Evolutionary conservation across 2,329 filamentous ascomycete genomes (phyloP).

Genomic region (Epichloe brachyelytri): DNA sequence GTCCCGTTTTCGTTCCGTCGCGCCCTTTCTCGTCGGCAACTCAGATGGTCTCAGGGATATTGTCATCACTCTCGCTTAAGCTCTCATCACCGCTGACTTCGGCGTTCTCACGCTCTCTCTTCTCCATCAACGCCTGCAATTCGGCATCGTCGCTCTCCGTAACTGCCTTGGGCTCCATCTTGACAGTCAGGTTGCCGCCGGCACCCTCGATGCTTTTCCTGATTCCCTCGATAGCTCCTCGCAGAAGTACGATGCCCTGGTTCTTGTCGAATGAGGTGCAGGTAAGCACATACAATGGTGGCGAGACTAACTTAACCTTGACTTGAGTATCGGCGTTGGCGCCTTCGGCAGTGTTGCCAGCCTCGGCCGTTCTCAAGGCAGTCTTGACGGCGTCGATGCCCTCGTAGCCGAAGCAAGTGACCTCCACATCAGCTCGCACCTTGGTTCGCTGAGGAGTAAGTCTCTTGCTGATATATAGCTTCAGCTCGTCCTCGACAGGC

Average conservation of each 20-base stretch:
- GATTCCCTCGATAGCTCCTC: conserved; percentile 83
- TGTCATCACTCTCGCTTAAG: conserved; percentile 88
- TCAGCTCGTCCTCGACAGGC: conserved; percentile 75
- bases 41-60: conserved; percentile 34
- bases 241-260: conserved; percentile 68
- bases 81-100: conserved; percentile 97
- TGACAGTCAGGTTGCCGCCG: conserved; percentile 72
- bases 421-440: conserved; percentile 93
- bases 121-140: conserved; percentile 96
- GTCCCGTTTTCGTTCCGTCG: not conserved
- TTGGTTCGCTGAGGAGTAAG: conserved; percentile 98
- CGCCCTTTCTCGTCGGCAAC: not conserved
- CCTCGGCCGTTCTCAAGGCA: conserved; percentile 81
- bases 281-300: conserved; percentile 90
- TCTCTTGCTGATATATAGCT: conserved; percentile 92
- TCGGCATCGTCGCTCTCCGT: conserved; percentile 98
- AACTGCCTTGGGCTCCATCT: conserved; percentile 99
- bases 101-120: conserved; percentile 93
- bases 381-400: conserved; percentile 97
- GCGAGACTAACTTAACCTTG: conserved; percentile 97
- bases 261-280: conserved; percentile 92
- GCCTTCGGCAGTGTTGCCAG: conserved; percentile 61
- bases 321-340: conserved; percentile 62
- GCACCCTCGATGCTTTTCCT: conserved; percentile 63
- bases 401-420: conserved; percentile 90